Conservation (phyloP, 1,139 yeast species). For the Arxiozyma bovina region DNA sequence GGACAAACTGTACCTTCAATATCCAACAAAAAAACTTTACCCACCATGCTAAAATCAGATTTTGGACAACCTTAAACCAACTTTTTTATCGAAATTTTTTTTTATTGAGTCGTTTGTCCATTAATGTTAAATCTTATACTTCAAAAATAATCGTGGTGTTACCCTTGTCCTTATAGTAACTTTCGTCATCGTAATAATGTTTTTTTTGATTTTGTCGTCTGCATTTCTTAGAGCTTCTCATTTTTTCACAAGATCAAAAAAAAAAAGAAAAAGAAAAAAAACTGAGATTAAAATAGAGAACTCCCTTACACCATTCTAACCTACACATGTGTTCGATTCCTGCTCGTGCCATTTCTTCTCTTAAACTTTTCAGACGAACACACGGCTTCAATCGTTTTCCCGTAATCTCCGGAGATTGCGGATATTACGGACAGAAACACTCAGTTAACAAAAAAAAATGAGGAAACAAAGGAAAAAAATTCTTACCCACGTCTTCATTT, state of each 20-base stretch:
- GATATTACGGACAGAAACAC: neutral
- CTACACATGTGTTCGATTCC: neutral
- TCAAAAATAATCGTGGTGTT: no score
- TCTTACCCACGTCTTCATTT: neutral
- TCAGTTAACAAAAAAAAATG: no score
- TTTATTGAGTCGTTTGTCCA: neutral
- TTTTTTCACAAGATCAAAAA: neutral
- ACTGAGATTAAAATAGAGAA: no score
- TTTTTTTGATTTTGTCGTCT: no score
- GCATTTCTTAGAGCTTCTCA: neutral
- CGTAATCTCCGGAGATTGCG: neutral
- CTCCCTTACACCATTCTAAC: neutral
- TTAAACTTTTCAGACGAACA: no score
- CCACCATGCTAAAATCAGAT: neutral
- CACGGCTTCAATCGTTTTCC: neutral
- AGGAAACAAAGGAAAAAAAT: neutral
- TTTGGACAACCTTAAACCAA: neutral
- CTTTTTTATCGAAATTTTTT: neutral
- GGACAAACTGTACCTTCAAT: constrained; percentile 93
- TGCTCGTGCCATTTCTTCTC: neutral
- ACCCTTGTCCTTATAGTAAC: no score
- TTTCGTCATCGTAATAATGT: no score
- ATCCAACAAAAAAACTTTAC: constrained; percentile 38
- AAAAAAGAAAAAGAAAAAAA: no score
- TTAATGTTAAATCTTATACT: no score